These are phyloP conservation scores for Syzygium aqueum DNA, from an alignment of 345 rosid genomes.

Conservation along the genomic window DNA sequence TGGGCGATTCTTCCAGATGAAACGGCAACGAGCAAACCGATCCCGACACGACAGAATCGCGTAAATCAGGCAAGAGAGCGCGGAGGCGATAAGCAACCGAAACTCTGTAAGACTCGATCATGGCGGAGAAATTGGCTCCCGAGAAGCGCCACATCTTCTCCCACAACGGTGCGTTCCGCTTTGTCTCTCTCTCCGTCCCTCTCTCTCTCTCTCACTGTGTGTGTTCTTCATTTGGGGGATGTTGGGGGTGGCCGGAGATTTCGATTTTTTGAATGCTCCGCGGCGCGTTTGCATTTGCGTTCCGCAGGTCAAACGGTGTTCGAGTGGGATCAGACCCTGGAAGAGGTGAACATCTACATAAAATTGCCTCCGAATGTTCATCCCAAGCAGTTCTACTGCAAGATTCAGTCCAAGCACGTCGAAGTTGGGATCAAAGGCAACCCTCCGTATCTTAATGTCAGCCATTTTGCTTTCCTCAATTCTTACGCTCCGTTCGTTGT, in stretches of 20 bases:
- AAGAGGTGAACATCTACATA: slow-evolving; percentile 77
- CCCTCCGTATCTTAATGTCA: slow-evolving; percentile 86
- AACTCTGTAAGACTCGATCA: slow-evolving; percentile 4
- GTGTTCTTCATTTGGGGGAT: background rate
- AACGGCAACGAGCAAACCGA: background rate
- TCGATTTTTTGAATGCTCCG: background rate
- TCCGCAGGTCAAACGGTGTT: slow-evolving; percentile 61
- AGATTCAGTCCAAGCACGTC: slow-evolving; percentile 71
- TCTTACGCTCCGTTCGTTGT: background rate
- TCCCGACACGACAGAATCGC: background rate
- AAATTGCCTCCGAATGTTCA: slow-evolving; percentile 57
- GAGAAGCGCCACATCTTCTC: slow-evolving; percentile 50
- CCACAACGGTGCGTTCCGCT: slow-evolving; percentile 26
- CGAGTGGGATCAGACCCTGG: slow-evolving; percentile 95
- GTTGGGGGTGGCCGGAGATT: background rate
- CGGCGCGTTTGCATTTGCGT: background rate
- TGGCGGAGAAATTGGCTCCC: slow-evolving; percentile 63
- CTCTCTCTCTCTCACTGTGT: background rate
- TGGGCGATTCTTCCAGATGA: background rate
- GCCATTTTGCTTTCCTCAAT: background rate
- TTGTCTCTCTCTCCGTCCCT: background rate
- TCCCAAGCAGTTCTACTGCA: slow-evolving; percentile 73
- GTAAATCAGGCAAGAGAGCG: background rate
- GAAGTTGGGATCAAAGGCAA: slow-evolving; percentile 95
- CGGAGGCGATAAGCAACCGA: background rate